Percentiles rank a stretch among this genome's conserved stretches.
Conservation (phyloP, 2,329 filamentous ascomycete genomes). For the Cercospora berteroae region DNA sequence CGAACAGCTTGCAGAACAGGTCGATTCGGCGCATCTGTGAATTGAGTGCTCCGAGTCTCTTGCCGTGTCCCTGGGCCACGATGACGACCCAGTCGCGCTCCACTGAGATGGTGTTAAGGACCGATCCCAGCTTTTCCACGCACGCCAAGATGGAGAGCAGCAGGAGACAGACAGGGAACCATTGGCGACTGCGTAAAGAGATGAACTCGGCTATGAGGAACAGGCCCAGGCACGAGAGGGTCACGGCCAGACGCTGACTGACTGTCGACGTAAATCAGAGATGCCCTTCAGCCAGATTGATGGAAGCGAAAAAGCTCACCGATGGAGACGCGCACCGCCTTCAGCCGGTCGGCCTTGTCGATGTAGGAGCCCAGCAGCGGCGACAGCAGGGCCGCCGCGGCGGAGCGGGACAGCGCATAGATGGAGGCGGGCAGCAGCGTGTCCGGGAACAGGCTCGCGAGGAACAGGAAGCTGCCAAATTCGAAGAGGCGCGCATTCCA, state of each 20-base stretch:
- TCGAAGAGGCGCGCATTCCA: conserved; percentile 53
- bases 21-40: conserved; percentile 61
- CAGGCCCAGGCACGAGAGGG: conserved; percentile 28
- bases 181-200: neutral
- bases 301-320: conserved; percentile 16
- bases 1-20: conserved; percentile 57
- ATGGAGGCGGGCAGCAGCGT: conserved; percentile 66
- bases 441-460: conserved; percentile 46
- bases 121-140: conserved; percentile 64
- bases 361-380: conserved; percentile 59
- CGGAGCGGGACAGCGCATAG: conserved; percentile 64
- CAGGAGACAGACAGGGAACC: conserved; percentile 31
- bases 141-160: conserved; percentile 58
- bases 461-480: conserved; percentile 51
- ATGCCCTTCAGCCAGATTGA: neutral
- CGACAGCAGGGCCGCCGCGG: conserved; percentile 58
- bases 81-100: conserved; percentile 63
- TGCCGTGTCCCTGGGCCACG: conserved; percentile 45
- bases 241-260: conserved; percentile 32
- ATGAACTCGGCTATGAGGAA: conserved; percentile 16
- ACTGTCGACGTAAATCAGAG: conserved; percentile 23
- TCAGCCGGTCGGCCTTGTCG: conserved; percentile 50
- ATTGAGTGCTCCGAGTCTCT: conserved; percentile 46
- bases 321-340: conserved; percentile 43
- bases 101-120: conserved; percentile 65